Conservation (phyloP, 108 stramenopile species). For the Nitzschia putrida region DNA sequence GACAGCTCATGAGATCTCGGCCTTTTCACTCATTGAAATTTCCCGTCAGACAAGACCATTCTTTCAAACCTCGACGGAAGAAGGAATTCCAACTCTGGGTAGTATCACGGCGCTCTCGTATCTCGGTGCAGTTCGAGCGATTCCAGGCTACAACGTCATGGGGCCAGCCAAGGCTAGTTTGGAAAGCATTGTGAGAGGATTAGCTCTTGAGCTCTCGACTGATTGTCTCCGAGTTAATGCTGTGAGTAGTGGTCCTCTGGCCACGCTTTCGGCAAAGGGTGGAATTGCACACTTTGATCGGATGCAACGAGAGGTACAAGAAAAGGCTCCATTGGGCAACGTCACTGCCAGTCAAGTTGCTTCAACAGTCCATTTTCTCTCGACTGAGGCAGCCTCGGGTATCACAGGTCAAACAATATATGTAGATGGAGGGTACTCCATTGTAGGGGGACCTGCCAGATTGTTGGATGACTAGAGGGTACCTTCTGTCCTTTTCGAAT, state of each 20-base stretch:
- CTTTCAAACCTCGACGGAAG: background rate
- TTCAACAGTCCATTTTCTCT: slow-evolving; percentile 41
- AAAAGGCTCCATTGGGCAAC: slow-evolving; percentile 43
- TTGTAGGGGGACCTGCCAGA: slow-evolving; percentile 30
- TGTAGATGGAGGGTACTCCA: slow-evolving; percentile 65
- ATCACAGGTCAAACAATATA: slow-evolving; percentile 66
- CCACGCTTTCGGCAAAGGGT: slow-evolving; percentile 58
- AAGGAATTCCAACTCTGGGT: background rate
- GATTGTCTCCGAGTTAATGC: slow-evolving; percentile 57
- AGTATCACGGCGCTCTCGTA: slow-evolving; percentile 65
- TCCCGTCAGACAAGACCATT: slow-evolving; percentile 32
- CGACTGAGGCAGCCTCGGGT: slow-evolving; percentile 32
- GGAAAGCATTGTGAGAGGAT: slow-evolving; percentile 49
- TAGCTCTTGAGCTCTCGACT: slow-evolving; percentile 53
- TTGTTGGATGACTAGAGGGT: background rate
- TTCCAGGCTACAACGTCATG: slow-evolving; percentile 65
- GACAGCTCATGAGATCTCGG: slow-evolving; percentile 51
- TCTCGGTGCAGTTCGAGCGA: slow-evolving; percentile 58
- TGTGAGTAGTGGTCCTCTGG: slow-evolving; percentile 64
- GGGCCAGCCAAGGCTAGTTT: slow-evolving; percentile 73
- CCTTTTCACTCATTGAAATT: slow-evolving; percentile 54
- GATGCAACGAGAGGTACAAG: slow-evolving; percentile 38
- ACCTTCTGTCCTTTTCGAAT: too few relatives aligned
- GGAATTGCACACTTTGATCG: slow-evolving; percentile 51
- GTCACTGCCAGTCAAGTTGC: slow-evolving; percentile 58